These are phyloP conservation scores for Suhomyces terraborum DNA, from an alignment of 1,139 yeast genomes.

Conservation along the genomic window DNA sequence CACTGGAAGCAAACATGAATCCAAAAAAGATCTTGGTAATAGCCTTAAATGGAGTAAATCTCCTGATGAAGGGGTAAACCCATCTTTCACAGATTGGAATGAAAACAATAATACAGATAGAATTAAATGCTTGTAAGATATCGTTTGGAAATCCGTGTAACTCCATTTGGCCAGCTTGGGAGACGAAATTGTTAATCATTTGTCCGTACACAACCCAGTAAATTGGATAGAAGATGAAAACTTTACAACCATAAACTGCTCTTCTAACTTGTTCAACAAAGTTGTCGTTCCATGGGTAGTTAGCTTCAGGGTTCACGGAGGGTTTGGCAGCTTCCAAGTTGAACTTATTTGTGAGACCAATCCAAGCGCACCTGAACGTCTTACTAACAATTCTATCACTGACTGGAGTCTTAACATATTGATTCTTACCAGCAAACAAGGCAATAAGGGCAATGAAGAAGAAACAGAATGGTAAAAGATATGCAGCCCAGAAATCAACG, in stretches of 20 bases:
- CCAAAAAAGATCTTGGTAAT: slow-evolving; percentile 26
- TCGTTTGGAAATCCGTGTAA: slow-evolving; percentile 27
- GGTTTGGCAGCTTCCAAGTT: slow-evolving; percentile 23
- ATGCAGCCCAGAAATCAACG: slow-evolving; percentile 49
- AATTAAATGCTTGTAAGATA: slow-evolving; percentile 23
- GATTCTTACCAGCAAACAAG: slow-evolving; percentile 21
- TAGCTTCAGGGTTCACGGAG: slow-evolving; percentile 18
- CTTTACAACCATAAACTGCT: slow-evolving; percentile 24
- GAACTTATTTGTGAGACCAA: slow-evolving; percentile 21
- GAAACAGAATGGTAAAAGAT: slow-evolving; percentile 26
- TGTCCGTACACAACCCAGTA: slow-evolving; percentile 27
- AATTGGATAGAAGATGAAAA: slow-evolving; percentile 23
- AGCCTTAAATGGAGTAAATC: slow-evolving; percentile 26
- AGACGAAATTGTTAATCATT: slow-evolving; percentile 24
- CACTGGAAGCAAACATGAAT: slow-evolving; percentile 22
- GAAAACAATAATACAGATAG: slow-evolving; percentile 21
- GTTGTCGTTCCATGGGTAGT: slow-evolving; percentile 22
- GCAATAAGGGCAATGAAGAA: slow-evolving; percentile 21
- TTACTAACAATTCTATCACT: slow-evolving; percentile 22
- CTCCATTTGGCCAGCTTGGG: slow-evolving; percentile 28
- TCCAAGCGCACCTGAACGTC: slow-evolving; percentile 20
- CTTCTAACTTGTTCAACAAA: slow-evolving; percentile 24
- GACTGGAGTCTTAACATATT: slow-evolving; percentile 24
- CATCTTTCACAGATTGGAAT: slow-evolving; percentile 23
- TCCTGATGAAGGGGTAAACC: slow-evolving; percentile 24